Evolutionary conservation across 805 yeast genomes (phyloP).

Genomic region (Helenozyma rhizophorensis): DNA sequence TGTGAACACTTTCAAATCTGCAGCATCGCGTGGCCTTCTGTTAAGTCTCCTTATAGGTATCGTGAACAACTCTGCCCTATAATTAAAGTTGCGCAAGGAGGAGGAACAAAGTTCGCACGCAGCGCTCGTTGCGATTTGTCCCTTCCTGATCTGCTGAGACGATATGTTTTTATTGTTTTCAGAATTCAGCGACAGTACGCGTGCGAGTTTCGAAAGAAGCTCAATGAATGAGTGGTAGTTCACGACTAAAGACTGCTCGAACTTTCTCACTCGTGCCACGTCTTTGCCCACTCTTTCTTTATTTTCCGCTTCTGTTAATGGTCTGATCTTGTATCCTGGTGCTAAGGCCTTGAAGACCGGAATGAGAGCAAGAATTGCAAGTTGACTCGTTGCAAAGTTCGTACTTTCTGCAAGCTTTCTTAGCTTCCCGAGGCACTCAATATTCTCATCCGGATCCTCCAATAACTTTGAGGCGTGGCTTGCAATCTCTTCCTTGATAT

Average conservation of each 20-base stretch:
- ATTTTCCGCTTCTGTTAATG: constrained; percentile 75
- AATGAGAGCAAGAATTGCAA: constrained; percentile 73
- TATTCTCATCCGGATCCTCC: constrained; percentile 88
- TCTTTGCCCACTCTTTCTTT: constrained; percentile 82
- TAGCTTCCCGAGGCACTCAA: constrained; percentile 58
- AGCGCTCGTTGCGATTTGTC: constrained; percentile 63
- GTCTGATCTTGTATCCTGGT: constrained; percentile 84
- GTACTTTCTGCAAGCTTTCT: constrained; percentile 66
- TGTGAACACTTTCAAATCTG: constrained; percentile 47
- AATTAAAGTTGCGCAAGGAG: constrained; percentile 74
- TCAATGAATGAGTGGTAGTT: constrained; percentile 68
- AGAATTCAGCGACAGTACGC: constrained; percentile 35
- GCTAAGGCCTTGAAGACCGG: constrained; percentile 81
- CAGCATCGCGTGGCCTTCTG: constrained; percentile 49
- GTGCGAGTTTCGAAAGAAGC: constrained; percentile 42
- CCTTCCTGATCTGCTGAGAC: constrained; percentile 38
- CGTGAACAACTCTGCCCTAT: constrained; percentile 66
- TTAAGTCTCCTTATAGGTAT: constrained; percentile 64
- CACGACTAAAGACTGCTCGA: constrained; percentile 72
- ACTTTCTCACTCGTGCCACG: constrained; percentile 68
- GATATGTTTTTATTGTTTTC: constrained; percentile 28
- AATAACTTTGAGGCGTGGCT: constrained; percentile 68
- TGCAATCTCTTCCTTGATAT: constrained; percentile 80
- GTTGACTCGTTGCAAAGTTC: constrained; percentile 60
- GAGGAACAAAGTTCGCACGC: constrained; percentile 68